Evolutionary conservation across 352 stramenopile genomes (phyloP).

Genomic region (Globisporangium spinosum): DNA sequence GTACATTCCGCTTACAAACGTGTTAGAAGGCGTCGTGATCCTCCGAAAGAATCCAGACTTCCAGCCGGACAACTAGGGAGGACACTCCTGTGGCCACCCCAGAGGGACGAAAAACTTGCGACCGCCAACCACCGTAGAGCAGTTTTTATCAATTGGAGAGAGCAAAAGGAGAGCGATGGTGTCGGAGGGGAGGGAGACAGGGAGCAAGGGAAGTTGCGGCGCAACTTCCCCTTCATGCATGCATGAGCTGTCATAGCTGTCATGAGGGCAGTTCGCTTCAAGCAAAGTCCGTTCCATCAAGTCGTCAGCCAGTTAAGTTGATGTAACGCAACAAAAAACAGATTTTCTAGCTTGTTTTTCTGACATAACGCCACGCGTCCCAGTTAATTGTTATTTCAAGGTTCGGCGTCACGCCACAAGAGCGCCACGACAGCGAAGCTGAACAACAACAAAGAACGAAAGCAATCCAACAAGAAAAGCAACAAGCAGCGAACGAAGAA

Average conservation of each 20-base stretch:
- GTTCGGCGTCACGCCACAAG: background rate
- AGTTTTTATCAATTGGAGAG: background rate
- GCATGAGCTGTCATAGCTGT: too few relatives aligned
- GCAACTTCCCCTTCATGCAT: background rate
- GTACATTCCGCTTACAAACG: constrained; percentile 93
- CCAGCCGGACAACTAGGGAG: constrained; percentile 66
- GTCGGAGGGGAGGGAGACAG: background rate
- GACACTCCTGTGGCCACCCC: background rate
- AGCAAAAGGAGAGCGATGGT: background rate
- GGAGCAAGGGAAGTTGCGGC: background rate
- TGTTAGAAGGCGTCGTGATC: constrained; percentile 99
- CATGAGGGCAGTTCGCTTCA: background rate
- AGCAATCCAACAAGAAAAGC: background rate
- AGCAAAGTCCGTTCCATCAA: too few relatives aligned
- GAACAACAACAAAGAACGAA: background rate
- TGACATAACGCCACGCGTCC: background rate
- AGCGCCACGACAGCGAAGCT: constrained; percentile 10
- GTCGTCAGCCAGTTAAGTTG: background rate
- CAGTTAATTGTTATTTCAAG: background rate
- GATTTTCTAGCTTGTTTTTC: background rate
- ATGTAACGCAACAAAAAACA: background rate
- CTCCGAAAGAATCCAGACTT: constrained; percentile 96
- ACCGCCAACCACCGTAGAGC: constrained; percentile 3
- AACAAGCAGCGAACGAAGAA: background rate
- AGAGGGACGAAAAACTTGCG: background rate